Evolutionary conservation across 306 rosid species (phyloP).

Genomic region (Astragalus glycyphyllos): DNA sequence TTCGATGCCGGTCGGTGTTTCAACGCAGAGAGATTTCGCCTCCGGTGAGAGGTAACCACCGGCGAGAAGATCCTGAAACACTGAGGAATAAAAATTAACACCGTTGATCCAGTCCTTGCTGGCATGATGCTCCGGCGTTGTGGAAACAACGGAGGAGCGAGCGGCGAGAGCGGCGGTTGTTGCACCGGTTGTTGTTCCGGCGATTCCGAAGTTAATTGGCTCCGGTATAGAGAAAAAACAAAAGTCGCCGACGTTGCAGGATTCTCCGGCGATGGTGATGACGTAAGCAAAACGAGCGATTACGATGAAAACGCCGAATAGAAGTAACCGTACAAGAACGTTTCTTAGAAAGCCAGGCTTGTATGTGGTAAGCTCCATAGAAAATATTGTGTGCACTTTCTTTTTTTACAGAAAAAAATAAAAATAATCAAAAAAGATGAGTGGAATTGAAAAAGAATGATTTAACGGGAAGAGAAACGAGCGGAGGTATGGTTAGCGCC

Average conservation of each 20-base stretch:
- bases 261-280: constrained; percentile 79
- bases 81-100: constrained; percentile 69
- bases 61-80: constrained; percentile 67
- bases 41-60: constrained; percentile 64
- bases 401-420: constrained; percentile 34
- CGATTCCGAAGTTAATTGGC: constrained; percentile 52
- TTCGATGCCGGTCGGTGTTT: constrained; percentile 70
- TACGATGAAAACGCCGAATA: constrained; percentile 67
- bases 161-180: constrained; percentile 47
- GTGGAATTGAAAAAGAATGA: constrained; percentile 1
- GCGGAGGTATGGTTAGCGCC: constrained; percentile 94
- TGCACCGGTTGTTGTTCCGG: constrained; percentile 50
- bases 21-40: constrained; percentile 69
- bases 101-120: constrained; percentile 82
- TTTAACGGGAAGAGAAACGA: constrained; percentile 82
- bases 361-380: constrained; percentile 62
- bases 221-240: constrained; percentile 76
- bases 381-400: constrained; percentile 13
- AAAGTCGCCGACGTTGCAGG: constrained; percentile 69
- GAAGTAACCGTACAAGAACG: constrained; percentile 60
- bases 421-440: constrained; percentile 22
- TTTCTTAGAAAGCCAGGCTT: constrained; percentile 67
- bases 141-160: constrained; percentile 6
- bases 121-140: constrained; percentile 44
- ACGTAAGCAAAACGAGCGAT: constrained; percentile 72